Base-by-base conservation (phyloP, 2,329 filamentous ascomycete genomes). In the Calonectria honghensis region DNA sequence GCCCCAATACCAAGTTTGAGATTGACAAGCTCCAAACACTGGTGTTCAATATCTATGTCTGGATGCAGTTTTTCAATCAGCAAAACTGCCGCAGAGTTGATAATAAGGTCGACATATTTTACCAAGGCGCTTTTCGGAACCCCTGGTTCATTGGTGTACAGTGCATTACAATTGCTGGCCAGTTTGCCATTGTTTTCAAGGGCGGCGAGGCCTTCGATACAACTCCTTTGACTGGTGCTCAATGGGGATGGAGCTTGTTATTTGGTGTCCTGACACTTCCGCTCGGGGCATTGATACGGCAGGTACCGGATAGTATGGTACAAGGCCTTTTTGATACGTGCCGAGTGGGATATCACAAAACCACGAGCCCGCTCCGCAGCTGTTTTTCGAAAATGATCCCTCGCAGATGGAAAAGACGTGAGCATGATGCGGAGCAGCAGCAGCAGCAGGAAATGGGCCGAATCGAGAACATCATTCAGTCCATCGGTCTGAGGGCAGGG, bases 51-150 rank as follows among this genome's bases (percentile, higher is more conserved):
- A 94, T 93, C 0, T 96, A 96, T 79, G 94, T 96, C 57, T 96
- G 94, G 94, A 95, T 96, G 93, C 94, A 96, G 78, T 95, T 97
- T 76, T 96, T 96, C 89, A 96, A 97, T 80, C 91, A 95, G 79
- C 91, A 95, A 85, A 96, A 83, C 87, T 96, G 95, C 84, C 93
- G 95, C 48, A 91, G 94, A 16, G 91, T 96, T 11, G 95, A 96
- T 83, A 96, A 97, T 84, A 92, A 92, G 74, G 92, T 96, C 84
- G 96, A 97, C 81, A 93, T 97, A 70, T 86, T 85, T 79, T 95
- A 96, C 76, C 94, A 96, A 82, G 94, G 94, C 32, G 90, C 96
- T 57, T 86, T 90, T 24, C 89, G 89, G 70, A 97, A 97, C 81
- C 93, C 90, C 75, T 96, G 95, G 90, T 97, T 97, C 85, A 88